Conservation (phyloP, 768 basidiomycete genomes). For the Pleurotus platypus region DNA sequence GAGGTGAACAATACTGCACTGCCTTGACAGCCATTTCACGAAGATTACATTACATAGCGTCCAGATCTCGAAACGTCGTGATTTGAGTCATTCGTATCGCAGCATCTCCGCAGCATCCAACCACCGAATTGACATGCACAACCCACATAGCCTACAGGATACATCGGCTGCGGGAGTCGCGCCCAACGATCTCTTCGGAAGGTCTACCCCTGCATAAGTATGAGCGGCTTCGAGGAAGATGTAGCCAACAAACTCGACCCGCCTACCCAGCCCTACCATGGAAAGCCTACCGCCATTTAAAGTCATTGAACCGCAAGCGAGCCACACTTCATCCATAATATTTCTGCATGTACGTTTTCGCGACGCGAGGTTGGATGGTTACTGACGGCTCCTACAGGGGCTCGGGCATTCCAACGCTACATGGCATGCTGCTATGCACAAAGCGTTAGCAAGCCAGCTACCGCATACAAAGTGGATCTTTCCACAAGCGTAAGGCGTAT, state of each 20-base stretch:
- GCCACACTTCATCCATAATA: not conserved
- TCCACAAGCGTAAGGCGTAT: constrained; percentile 35
- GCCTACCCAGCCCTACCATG: not conserved
- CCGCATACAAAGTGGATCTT: constrained; percentile 40
- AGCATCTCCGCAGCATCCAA: constrained; percentile 2
- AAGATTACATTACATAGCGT: too few relatives aligned
- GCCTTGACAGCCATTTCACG: not conserved
- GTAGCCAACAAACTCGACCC: not conserved
- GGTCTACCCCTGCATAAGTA: not conserved
- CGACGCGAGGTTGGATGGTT: too few relatives aligned
- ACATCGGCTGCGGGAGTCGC: not conserved
- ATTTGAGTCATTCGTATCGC: not conserved
- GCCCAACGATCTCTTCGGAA: not conserved
- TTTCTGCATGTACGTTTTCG: constrained; percentile 2
- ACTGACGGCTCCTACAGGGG: constrained; percentile 21
- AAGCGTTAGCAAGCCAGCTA: constrained; percentile 29
- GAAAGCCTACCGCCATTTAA: not conserved
- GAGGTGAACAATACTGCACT: not conserved
- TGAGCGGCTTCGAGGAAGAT: not conserved
- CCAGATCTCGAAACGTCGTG: not conserved
- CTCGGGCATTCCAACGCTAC: constrained; percentile 33
- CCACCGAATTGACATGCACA: not conserved
- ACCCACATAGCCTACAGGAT: constrained; percentile 3
- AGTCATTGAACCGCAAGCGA: not conserved
- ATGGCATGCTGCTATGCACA: constrained; percentile 30